Evolutionary conservation across 176 grass and related monocot species (phyloP).

Genomic region (Secale cereale): DNA sequence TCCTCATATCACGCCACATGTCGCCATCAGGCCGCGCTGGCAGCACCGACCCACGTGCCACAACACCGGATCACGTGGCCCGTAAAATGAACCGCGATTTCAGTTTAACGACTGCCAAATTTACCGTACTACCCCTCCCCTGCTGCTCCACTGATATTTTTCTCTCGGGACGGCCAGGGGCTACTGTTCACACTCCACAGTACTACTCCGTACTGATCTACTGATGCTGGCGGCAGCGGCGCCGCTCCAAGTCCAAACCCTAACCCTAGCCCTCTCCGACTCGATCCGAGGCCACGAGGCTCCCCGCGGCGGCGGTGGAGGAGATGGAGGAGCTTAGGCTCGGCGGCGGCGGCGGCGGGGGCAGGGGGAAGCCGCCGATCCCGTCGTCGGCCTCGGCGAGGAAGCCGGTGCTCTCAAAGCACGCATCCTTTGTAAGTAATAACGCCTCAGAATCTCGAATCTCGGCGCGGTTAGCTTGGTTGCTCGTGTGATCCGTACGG

Average conservation of each 20-base stretch:
- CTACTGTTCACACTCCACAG: slow-evolving; percentile 33
- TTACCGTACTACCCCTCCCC: slow-evolving; percentile 11
- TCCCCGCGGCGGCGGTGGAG: background rate
- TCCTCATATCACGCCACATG: background rate
- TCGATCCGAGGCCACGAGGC: background rate
- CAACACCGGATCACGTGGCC: background rate
- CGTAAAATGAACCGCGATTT: background rate
- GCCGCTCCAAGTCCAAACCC: slow-evolving; percentile 14
- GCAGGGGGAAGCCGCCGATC: slow-evolving; percentile 43
- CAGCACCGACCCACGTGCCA: background rate
- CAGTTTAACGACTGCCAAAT: background rate
- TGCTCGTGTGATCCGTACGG: slow-evolving; percentile 2
- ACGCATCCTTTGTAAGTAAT: slow-evolving; percentile 71
- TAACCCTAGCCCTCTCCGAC: slow-evolving; percentile 30
- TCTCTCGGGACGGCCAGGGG: background rate
- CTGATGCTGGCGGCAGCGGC: slow-evolving; percentile 1
- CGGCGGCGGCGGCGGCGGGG: slow-evolving; percentile 32
- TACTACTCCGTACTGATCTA: slow-evolving; percentile 1
- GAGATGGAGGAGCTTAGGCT: slow-evolving; percentile 36
- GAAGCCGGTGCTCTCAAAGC: slow-evolving; percentile 54
- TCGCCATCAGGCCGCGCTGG: background rate
- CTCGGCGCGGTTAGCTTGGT: background rate
- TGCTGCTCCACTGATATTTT: background rate
- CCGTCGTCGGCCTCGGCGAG: slow-evolving; percentile 38
- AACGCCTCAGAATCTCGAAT: background rate